phyloP scores from a whole-genome alignment of 768 basidiomycete species.

The Lactarius hatsudake region DNA sequence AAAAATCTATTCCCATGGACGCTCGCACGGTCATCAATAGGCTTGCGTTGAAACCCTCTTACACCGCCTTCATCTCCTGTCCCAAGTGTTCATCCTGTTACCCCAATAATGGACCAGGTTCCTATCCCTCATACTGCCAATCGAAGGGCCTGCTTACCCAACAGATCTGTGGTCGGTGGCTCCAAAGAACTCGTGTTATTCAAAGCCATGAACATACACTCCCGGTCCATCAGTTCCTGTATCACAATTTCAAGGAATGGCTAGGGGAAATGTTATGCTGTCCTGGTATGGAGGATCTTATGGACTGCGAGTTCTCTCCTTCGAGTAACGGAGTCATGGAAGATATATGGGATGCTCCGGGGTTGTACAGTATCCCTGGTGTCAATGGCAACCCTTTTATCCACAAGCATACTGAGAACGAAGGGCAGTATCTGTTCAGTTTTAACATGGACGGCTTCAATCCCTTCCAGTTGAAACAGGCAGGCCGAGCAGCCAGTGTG shows the following conservation, averaged over 20 bases:
- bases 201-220: not conserved
- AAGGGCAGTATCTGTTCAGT: conserved; percentile 34
- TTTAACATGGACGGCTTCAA: conserved; percentile 40
- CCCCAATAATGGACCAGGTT: conserved; percentile 1
- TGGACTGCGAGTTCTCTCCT: not conserved
- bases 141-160: not conserved
- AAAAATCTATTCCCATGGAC: not conserved
- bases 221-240: conserved; percentile 4
- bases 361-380: not conserved
- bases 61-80: conserved; percentile 3
- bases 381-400: conserved; percentile 10
- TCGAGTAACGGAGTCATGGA: not conserved
- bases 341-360: conserved; percentile 19
- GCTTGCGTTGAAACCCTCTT: not conserved
- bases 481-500: conserved; percentile 30
- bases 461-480: conserved; percentile 35
- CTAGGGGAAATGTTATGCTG: conserved; percentile 3
- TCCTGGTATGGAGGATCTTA: conserved; percentile 13
- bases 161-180: not conserved
- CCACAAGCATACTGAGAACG: not conserved
- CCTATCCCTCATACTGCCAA: conserved; percentile 11
- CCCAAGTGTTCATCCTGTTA: conserved; percentile 18
- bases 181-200: conserved; percentile 1
- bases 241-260: conserved; percentile 21
- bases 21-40: not conserved